Percentiles rank a stretch among this genome's conserved stretches.
phyloP scores from a whole-genome alignment of 768 basidiomycete genomes.

The Hericium alpestre region DNA sequence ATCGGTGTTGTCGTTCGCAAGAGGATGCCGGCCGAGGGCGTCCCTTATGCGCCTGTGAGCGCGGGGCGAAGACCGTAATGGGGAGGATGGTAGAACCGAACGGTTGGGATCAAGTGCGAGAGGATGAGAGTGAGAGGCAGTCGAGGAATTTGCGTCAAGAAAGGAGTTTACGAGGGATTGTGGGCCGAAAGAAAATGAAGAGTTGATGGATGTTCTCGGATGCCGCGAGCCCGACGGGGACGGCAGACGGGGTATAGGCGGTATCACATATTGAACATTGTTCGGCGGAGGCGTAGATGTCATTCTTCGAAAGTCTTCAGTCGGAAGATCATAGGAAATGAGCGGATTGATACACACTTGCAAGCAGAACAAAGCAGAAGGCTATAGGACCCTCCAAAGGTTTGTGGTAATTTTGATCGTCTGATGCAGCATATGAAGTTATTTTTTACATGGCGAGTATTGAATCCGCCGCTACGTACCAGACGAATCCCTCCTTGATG shows the following conservation, averaged over 20 bases:
- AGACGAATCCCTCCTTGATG: neutral
- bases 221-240: constrained; percentile 30
- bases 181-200: constrained; percentile 78
- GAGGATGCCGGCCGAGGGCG: constrained; percentile 45
- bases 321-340: neutral
- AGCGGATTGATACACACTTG: neutral
- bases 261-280: constrained; percentile 7
- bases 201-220: constrained; percentile 59
- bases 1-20: constrained; percentile 68
- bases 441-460: neutral
- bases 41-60: constrained; percentile 45
- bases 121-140: constrained; percentile 42
- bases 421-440: neutral
- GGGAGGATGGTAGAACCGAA: constrained; percentile 66
- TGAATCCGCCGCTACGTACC: neutral
- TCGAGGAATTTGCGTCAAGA: constrained; percentile 52
- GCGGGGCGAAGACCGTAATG: constrained; percentile 56
- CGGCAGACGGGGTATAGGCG: constrained; percentile 16
- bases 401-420: neutral
- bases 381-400: neutral
- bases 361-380: neutral
- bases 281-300: constrained; percentile 17
- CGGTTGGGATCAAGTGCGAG: constrained; percentile 69
- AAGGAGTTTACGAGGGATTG: constrained; percentile 66
- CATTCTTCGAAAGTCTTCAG: constrained; percentile 6